Base-by-base conservation (phyloP, 441 rosid species). In the Macaranga tanarius region DNA sequence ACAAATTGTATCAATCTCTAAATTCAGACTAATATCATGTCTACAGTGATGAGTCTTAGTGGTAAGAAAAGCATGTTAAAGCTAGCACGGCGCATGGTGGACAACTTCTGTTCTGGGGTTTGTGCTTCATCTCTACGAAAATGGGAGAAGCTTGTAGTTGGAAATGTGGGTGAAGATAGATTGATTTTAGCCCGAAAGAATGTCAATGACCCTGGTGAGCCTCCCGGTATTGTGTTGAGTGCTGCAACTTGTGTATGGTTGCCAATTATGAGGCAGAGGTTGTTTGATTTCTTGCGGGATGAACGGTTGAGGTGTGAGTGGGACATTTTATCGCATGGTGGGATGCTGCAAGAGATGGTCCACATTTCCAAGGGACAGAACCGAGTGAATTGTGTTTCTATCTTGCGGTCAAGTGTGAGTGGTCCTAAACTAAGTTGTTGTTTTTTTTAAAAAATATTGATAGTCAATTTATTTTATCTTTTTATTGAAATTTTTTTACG, bases 171-270 rank as follows among this genome's bases (percentile, higher is more conserved):
- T 19, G 90, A 86, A 17, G 93, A 90, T 47, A 90, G 90, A 44
- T 74, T 89, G 77, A 88, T 90, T 23, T 84, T 89, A 90, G 84
- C 90, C 25, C 78, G 97, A 12, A 89, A 87, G 75, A 90, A 85
- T 61, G 74, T 84, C 3, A 84, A 86, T 48, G 89, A 88, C 60
- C 92, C 92, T 0, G 95, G 96, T 0, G 92, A 90, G 83, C 92
- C 95, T 5, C 85, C 92, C 0, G 96, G 98, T 9, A 81, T 93
- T 42, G 89, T 90, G 13, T 65, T 94, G 71, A 85, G 95, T 65
- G 96, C 91, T 8, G 81, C 96, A 0, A 92, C 96, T 7, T 90
- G 95, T 0, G 87, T 94, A 19, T 92, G 96, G 97, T 65, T 92
- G 72, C 96, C 91, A 0, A 86, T 86, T 20, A 75, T 92, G 2